Percentiles rank a stretch among this genome's conserved stretches.
Conservation (phyloP, 352 stramenopile genomes). For the Phytopythium ostracodes region DNA sequence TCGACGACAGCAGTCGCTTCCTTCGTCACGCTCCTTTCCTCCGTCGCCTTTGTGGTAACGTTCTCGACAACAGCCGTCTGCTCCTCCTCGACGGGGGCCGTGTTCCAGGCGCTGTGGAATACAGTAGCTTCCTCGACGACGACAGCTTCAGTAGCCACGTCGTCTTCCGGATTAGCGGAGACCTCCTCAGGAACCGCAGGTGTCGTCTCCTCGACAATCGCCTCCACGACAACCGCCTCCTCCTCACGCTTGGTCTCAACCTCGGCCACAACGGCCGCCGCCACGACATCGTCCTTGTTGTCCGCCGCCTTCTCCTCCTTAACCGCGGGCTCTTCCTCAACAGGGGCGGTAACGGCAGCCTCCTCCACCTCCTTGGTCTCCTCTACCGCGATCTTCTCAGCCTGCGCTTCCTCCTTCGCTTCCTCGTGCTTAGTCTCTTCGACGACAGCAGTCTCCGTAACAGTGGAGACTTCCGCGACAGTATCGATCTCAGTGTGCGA, state of each 20-base stretch:
- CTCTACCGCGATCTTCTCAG: conserved; percentile 13
- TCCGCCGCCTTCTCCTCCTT: conserved; percentile 15
- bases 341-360: conserved; percentile 11
- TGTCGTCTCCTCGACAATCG: conserved; percentile 11
- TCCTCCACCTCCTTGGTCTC: conserved; percentile 9
- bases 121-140: conserved; percentile 10
- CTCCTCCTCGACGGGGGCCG: conserved; percentile 14
- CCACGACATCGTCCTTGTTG: conserved; percentile 14
- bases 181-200: conserved; percentile 8
- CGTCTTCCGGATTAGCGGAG: neutral
- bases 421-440: conserved; percentile 10
- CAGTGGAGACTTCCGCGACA: neutral
- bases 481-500: conserved; percentile 12
- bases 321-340: conserved; percentile 18
- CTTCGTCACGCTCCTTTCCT: conserved; percentile 20
- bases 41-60: conserved; percentile 11
- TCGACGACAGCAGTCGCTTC: conserved; percentile 11
- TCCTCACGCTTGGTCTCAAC: conserved; percentile 16
- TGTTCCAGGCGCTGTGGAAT: conserved; percentile 21
- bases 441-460: conserved; percentile 1
- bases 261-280: conserved; percentile 9
- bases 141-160: neutral
- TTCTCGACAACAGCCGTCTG: conserved; percentile 1
- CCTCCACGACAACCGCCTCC: no score
- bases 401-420: neutral